Evolutionary conservation across 108 stramenopile species (phyloP), one percentile per base, ranked within the genome.

Genomic region (Cylindrotheca fusiformis): DNA sequence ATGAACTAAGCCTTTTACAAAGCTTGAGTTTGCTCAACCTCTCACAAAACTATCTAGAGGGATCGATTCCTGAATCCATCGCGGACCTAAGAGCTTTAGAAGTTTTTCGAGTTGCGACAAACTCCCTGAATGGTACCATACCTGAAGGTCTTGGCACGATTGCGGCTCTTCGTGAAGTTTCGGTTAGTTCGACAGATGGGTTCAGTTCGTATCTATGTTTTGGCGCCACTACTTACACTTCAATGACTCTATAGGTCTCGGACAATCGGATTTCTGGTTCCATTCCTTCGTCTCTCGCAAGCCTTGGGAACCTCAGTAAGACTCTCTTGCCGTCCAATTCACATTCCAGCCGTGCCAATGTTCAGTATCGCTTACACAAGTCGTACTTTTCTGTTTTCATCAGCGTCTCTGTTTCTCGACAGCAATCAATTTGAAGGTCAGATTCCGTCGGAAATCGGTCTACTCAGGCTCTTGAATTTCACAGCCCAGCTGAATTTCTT

Each of bases 361-460:
- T 41, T 41, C 14, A 14, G 14, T 14, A 6, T 14, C 36, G 10
- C 14, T 41, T 41, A 6, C 14, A 14, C 6, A 6, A 41, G 10
- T 41, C 14, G 36, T 14, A 14, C 36, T 6, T 41, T 41, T 41
- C n/a, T n/a, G n/a, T n/a, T n/a, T 41, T 14, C 10, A 41, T 41
- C 36, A 41, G 36, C 36, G 10, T 14, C 6, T 3, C 30, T 57
- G n/a, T 1, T 30, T 4, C 2, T 67, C 29, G 55, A 47, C 25
- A 23, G 28, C 44, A 71, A 71, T 44, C n/a, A 50, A 21, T 21
- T 71, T 1, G 8, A 29, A 22, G 70, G 70, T 2, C 28, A 33
- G 1, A 64, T 71, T 30, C 63, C 70, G 24, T 55, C 55, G 24
- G 80, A 80, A 57, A 3, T 66, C 1, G 65, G 65, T 10, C 17